These are phyloP conservation scores for Rhytidiadelphus loreus DNA, from an alignment of 225 moss, liverwort and hornwort species.

Conservation along the genomic window DNA sequence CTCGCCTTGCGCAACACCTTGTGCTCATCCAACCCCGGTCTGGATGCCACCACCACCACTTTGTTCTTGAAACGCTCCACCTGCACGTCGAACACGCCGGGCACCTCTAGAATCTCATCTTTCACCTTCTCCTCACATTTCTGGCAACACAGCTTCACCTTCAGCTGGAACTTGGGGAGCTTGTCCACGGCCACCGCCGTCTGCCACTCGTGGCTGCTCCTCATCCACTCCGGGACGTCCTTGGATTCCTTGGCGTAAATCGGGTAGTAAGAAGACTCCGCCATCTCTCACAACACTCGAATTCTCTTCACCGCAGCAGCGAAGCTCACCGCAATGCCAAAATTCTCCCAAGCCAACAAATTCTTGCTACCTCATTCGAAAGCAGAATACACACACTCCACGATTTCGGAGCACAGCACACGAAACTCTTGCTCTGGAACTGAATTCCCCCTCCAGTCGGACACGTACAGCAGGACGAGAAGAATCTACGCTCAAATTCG, in stretches of 20 bases:
- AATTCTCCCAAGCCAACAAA: not conserved
- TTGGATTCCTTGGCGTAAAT: slow-evolving; percentile 29
- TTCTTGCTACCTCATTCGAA: not conserved
- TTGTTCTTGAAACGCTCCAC: not conserved
- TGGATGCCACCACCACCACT: slow-evolving; percentile 20
- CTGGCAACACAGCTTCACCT: slow-evolving; percentile 23
- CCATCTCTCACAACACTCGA: not conserved
- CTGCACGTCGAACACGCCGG: slow-evolving; percentile 19
- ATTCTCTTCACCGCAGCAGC: not conserved
- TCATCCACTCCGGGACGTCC: slow-evolving; percentile 37
- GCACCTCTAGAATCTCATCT: slow-evolving; percentile 24
- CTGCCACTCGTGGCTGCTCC: slow-evolving; percentile 10
- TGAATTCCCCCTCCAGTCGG: not conserved
- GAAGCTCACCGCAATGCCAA: not conserved
- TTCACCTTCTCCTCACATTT: slow-evolving; percentile 29
- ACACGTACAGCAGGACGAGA: not conserved
- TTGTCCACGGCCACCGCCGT: slow-evolving; percentile 12
- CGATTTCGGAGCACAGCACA: no score
- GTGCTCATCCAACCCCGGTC: not conserved
- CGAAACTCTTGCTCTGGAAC: not conserved
- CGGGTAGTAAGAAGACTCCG: not conserved
- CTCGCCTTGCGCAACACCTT: slow-evolving; percentile 7
- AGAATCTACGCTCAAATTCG: not conserved
- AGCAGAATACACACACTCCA: not conserved
- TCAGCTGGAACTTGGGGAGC: slow-evolving; percentile 19